These are phyloP conservation scores for Elasticomyces elasticus DNA, from an alignment of 495 filamentous ascomycete species.

Conservation along the genomic window DNA sequence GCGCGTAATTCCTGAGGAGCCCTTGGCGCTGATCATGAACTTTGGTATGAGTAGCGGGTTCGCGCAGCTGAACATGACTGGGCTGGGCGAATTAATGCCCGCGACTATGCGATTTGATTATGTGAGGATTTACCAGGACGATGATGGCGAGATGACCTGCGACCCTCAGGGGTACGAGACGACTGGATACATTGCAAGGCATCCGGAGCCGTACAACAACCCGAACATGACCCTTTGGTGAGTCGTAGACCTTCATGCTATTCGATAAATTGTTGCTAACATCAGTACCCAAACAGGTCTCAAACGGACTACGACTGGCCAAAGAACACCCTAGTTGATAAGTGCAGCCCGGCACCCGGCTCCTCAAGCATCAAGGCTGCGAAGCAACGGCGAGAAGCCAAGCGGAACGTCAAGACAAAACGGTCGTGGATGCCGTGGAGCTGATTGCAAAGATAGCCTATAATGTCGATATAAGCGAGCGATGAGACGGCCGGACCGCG, in stretches of 20 bases:
- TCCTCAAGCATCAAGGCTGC: slow-evolving; percentile 3
- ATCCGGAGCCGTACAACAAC: slow-evolving; percentile 54
- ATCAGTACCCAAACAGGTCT: slow-evolving; percentile 7
- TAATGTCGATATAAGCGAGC: not conserved
- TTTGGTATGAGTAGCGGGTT: slow-evolving; percentile 26
- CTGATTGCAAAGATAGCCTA: not conserved
- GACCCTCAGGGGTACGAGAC: slow-evolving; percentile 62
- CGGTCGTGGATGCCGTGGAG: slow-evolving; percentile 12
- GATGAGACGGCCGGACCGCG: not conserved
- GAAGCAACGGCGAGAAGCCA: slow-evolving; percentile 1
- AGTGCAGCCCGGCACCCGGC: slow-evolving; percentile 25
- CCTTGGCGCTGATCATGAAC: slow-evolving; percentile 27
- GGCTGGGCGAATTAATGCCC: slow-evolving; percentile 22
- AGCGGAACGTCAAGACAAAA: not conserved
- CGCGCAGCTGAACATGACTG: slow-evolving; percentile 23
- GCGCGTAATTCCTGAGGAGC: slow-evolving; percentile 27
- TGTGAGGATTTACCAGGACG: slow-evolving; percentile 59
- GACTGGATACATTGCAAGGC: slow-evolving; percentile 58
- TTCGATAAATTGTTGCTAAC: not conserved
- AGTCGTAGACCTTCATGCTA: no score
- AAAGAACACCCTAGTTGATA: slow-evolving; percentile 39
- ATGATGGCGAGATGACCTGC: slow-evolving; percentile 50
- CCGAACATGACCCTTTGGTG: slow-evolving; percentile 54
- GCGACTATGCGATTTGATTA: slow-evolving; percentile 59
- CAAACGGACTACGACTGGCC: slow-evolving; percentile 37